phyloP scores from a whole-genome alignment of 164 flowering plant genomes.

The Paratinospora sagittata region DNA sequence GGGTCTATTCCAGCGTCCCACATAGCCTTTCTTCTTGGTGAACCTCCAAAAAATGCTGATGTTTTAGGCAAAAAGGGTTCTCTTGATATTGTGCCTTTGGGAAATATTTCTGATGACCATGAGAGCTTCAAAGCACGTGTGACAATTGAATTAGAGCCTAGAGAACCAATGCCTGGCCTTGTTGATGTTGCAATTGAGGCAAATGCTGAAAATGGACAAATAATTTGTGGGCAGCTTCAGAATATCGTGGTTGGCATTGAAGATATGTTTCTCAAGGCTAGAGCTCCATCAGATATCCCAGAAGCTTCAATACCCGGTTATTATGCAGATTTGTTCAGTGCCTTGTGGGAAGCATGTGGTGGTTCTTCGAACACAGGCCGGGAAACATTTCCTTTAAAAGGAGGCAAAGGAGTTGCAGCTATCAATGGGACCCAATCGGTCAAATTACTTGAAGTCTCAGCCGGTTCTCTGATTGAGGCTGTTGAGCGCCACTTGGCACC shows the following conservation, averaged over 20 bases:
- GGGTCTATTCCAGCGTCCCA: slow-evolving; percentile 68
- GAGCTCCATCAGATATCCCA: slow-evolving; percentile 46
- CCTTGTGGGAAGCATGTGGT: slow-evolving; percentile 93
- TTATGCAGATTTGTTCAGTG: no score
- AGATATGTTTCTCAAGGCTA: slow-evolving; percentile 80
- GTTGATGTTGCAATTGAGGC: slow-evolving; percentile 70
- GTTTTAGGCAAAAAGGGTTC: slow-evolving; percentile 21
- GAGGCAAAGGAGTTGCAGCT: slow-evolving; percentile 79
- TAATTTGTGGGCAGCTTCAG: slow-evolving; percentile 60
- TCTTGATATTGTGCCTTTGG: slow-evolving; percentile 51
- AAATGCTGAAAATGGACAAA: slow-evolving; percentile 75
- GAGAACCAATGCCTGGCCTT: slow-evolving; percentile 84
- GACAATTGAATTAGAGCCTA: slow-evolving; percentile 65
- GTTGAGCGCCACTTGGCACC: slow-evolving; percentile 59
- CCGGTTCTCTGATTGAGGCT: slow-evolving; percentile 42
- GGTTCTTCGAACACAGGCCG: slow-evolving; percentile 61
- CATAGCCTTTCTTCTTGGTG: slow-evolving; percentile 81
- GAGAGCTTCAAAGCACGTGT: slow-evolving; percentile 46
- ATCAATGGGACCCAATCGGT: slow-evolving; percentile 84
- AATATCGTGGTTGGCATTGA: slow-evolving; percentile 76
- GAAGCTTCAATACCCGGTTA: slow-evolving; percentile 46
- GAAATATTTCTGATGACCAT: slow-evolving; percentile 31
- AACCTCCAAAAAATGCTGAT: slow-evolving; percentile 29
- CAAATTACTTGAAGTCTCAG: slow-evolving; percentile 72
- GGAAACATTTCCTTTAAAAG: slow-evolving; percentile 69